Percentiles rank a stretch among this genome's conserved stretches.
Evolutionary conservation across 306 rosid species (phyloP).

Genomic region (Albizia julibrissin): DNA sequence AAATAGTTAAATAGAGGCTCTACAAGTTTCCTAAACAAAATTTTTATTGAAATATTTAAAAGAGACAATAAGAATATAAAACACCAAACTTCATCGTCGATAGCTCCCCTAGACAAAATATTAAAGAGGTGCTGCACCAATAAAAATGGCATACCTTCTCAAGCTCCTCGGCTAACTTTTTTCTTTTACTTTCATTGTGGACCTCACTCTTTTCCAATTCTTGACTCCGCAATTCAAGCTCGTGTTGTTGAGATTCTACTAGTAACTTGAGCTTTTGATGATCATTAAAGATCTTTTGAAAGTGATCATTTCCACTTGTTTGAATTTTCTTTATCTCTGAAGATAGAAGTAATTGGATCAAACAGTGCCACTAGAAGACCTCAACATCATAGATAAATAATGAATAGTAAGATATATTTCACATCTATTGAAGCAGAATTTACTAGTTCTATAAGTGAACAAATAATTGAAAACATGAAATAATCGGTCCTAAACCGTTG

Average conservation of each 20-base stretch:
- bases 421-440: too few relatives aligned
- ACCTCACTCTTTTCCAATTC: constrained; percentile 90
- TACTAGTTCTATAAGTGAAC: too few relatives aligned
- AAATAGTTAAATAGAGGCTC: too few relatives aligned
- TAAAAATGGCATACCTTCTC: constrained; percentile 56
- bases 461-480: too few relatives aligned
- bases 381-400: too few relatives aligned
- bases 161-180: constrained; percentile 74
- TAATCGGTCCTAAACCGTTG: too few relatives aligned
- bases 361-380: too few relatives aligned
- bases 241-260: constrained; percentile 77
- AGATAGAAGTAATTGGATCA: constrained; percentile 34
- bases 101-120: constrained; percentile 10
- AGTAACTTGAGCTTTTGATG: too few relatives aligned
- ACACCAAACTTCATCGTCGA: constrained; percentile 6
- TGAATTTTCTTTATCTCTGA: constrained; percentile 85
- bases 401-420: too few relatives aligned
- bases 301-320: constrained; percentile 79
- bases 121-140: constrained; percentile 38
- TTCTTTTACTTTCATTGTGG: constrained; percentile 74
- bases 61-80: constrained; percentile 13
- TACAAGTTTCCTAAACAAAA: constrained; percentile 13
- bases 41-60: constrained; percentile 10
- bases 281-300: constrained; percentile 73
- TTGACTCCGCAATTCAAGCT: constrained; percentile 63